Percentiles rank a stretch among this genome's conserved stretches.
Evolutionary conservation across 2,329 filamentous ascomycete species (phyloP).

Genomic region (Botrytis aclada): DNA sequence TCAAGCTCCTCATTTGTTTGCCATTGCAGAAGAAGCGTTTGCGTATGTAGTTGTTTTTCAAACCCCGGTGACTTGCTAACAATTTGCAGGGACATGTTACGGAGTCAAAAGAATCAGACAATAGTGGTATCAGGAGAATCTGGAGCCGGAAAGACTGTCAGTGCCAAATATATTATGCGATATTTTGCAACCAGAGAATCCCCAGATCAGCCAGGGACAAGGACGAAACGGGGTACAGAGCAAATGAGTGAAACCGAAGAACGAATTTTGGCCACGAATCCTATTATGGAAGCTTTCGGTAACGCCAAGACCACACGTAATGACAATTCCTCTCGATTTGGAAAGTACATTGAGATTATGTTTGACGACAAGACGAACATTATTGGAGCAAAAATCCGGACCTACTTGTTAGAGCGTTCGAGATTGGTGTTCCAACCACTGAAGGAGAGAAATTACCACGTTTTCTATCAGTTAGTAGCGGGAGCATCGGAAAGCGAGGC

Average conservation of each 20-base stretch:
- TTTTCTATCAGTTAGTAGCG: constrained; percentile 96
- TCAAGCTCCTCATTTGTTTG: constrained; percentile 96
- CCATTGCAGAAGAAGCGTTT: constrained; percentile 98
- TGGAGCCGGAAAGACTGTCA: constrained; percentile 97
- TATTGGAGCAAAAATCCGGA: constrained; percentile 95
- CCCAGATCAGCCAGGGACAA: constrained; percentile 78
- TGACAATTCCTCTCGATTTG: constrained; percentile 98
- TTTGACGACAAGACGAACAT: constrained; percentile 95
- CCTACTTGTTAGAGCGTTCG: constrained; percentile 91
- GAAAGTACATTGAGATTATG: constrained; percentile 99
- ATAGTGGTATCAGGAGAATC: constrained; percentile 99
- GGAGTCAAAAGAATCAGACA: constrained; percentile 93
- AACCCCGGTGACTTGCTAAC: constrained; percentile 40
- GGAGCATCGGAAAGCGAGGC: constrained; percentile 83
- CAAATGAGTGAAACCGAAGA: constrained; percentile 97
- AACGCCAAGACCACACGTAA: constrained; percentile 99
- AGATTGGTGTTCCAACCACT: constrained; percentile 95
- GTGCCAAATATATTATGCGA: constrained; percentile 99
- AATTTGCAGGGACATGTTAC: constrained; percentile 81
- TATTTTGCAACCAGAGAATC: constrained; percentile 98
- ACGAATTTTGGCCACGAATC: constrained; percentile 96
- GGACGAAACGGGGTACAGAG: constrained; percentile 70
- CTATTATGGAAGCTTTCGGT: constrained; percentile 99
- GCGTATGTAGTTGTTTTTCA: constrained; percentile 58
- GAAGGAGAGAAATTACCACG: constrained; percentile 98